phyloP scores from a whole-genome alignment of 192 early-diverging fungal species.

The Phycomyces blakesleeanus region DNA sequence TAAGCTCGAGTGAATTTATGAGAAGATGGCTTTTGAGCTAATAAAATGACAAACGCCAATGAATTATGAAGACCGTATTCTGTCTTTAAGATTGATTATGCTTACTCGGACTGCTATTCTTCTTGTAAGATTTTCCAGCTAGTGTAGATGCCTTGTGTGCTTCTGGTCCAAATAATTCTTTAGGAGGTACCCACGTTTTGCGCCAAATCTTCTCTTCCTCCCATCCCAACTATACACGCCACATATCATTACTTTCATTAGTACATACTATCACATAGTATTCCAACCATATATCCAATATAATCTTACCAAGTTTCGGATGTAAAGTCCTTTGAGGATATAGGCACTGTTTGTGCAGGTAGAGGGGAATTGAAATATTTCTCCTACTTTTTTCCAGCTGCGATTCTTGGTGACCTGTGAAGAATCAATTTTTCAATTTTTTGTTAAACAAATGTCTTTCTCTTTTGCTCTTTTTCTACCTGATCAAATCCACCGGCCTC shows the following conservation, averaged over 20 bases:
- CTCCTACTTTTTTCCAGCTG: conserved; percentile 65
- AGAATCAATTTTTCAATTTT: background rate
- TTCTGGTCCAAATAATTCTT: conserved; percentile 26
- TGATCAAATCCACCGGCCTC: conserved; percentile 66
- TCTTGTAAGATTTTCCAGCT: conserved; percentile 27
- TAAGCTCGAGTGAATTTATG: background rate
- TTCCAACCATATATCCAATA: background rate
- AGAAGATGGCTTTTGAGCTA: background rate
- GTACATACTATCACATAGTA: background rate
- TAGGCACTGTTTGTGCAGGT: conserved; percentile 82
- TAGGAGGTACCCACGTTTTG: conserved; percentile 16
- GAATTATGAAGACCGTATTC: background rate
- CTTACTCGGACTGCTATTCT: background rate
- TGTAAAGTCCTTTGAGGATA: conserved; percentile 71
- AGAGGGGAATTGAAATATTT: conserved; percentile 67
- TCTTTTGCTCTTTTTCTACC: conserved; percentile 28
- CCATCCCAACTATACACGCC: conserved; percentile 12
- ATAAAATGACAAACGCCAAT: background rate
- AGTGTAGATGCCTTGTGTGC: conserved; percentile 30
- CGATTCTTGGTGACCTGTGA: conserved; percentile 61
- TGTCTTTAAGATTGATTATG: background rate
- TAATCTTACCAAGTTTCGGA: conserved; percentile 43
- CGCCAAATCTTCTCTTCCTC: conserved; percentile 28
- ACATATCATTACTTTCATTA: background rate
- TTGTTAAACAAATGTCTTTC: background rate